Evolutionary conservation across 2,329 filamentous ascomycete species (phyloP), one percentile per base, ranked within the genome.

Genomic region (Cercospora janseana): DNA sequence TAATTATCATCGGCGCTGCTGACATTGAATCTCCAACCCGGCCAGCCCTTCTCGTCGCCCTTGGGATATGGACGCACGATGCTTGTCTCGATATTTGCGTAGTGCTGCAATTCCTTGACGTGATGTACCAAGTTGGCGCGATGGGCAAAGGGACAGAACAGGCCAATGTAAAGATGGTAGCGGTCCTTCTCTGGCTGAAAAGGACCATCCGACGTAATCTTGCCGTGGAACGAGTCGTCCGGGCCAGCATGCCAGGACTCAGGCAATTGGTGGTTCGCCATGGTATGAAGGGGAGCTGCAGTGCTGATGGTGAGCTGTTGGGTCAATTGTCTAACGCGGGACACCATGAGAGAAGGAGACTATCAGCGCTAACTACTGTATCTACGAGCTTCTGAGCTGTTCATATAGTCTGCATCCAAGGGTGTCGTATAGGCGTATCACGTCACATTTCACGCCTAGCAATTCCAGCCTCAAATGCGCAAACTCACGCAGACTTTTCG

Each of bases 51-150:
- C 13, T 77, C 73, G 57, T 83, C 76, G 43, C 81, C 82, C 62
- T 86, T 87, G 0, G 83, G 83, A 54, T 86, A 86, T 0, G 83
- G 78, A 57, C 79, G 79, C 1, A 86, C 81, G 3, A 85, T 70
- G 1, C 78, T 81, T 15, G 82, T 60, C 4, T 76, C 71, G 34
- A 85, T 76, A 6, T 61, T 62, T 4, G 63, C 64, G 27, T 78
- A 69, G 8, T 74, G 66, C 26, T 77, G 70, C 2, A 85, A 72
- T 26, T 78, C 77, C 60, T 82, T 81, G 41, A 85, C 69, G 41
- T 81, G 72, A 4, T 80, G 73, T 6, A 80, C 71, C 8, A 85
- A 67, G 57, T 81, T 82, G 12, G 67, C 77, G 8, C 81, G 75
- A 60, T 85, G 82, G 2, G 82, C 81, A 57, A 83, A 85, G 2